Percentiles rank a stretch among this genome's conserved stretches.
phyloP scores from a whole-genome alignment of 192 early-diverging fungal species.

The Pilaira anomala region DNA sequence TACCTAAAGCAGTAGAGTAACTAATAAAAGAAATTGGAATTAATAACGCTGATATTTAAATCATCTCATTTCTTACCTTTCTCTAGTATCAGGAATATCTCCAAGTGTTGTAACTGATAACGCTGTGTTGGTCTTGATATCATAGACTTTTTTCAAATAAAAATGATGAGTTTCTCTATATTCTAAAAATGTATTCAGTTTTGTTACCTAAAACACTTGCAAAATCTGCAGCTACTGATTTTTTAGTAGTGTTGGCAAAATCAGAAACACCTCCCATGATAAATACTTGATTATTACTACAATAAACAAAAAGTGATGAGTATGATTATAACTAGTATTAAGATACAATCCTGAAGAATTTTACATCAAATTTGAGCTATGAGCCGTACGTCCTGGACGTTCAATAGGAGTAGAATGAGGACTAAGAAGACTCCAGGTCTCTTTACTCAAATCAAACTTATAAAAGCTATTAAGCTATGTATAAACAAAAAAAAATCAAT shows the following conservation, averaged over 20 bases:
- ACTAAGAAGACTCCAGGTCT: neutral
- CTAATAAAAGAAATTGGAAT: too few species aligned
- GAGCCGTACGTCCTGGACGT: slow-evolving; percentile 4
- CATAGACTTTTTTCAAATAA: slow-evolving; percentile 2
- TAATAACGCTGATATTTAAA: neutral
- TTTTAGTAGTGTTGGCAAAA: neutral
- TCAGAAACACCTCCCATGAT: slow-evolving; percentile 14
- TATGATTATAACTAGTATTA: too few species aligned
- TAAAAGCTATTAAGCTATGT: slow-evolving; percentile 5
- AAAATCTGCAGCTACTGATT: neutral
- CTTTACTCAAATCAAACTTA: neutral
- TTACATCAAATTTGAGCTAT: slow-evolving; percentile 8
- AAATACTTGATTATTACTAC: slow-evolving; percentile 19
- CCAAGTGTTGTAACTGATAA: slow-evolving; percentile 16
- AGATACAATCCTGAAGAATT: too few species aligned
- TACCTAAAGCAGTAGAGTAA: slow-evolving; percentile 18
- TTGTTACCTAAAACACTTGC: slow-evolving; percentile 18
- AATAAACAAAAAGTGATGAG: neutral
- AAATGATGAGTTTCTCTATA: too few species aligned
- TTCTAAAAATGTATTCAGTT: too few species aligned
- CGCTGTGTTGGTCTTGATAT: slow-evolving; percentile 13
- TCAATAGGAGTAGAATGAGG: neutral
- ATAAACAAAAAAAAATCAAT: neutral
- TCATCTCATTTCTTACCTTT: slow-evolving; percentile 3
- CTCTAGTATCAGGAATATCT: slow-evolving; percentile 13